Percentiles rank a stretch among this genome's conserved stretches.
Evolutionary conservation across 164 flowering plant genomes (phyloP).

Genomic region (Buxus sempervirens): DNA sequence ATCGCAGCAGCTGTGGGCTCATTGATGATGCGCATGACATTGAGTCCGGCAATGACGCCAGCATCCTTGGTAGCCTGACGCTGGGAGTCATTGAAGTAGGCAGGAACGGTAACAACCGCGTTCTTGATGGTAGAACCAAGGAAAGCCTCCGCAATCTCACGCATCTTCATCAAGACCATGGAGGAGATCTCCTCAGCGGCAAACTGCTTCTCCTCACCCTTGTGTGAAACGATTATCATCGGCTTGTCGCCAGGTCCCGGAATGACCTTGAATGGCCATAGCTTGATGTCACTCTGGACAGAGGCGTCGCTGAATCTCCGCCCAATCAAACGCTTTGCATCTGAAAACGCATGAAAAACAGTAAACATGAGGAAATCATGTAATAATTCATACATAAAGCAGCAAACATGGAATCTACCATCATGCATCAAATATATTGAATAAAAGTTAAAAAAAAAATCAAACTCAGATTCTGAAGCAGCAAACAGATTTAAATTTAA

Average conservation of each 20-base stretch:
- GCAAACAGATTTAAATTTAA: no score
- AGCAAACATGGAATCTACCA: no score
- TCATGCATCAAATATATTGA: no score
- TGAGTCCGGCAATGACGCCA: constrained; percentile 42
- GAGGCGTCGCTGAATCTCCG: constrained; percentile 21
- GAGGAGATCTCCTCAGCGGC: constrained; percentile 32
- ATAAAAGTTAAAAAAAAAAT: no score
- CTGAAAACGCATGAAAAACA: neutral
- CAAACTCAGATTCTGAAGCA: no score
- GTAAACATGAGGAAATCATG: neutral
- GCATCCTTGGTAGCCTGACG: constrained; percentile 52
- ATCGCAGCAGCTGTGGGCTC: constrained; percentile 62
- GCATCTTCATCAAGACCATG: constrained; percentile 29
- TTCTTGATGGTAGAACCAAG: constrained; percentile 34
- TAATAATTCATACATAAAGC: no score
- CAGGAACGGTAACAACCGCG: constrained; percentile 46
- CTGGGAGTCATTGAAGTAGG: constrained; percentile 45
- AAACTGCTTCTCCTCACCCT: constrained; percentile 31
- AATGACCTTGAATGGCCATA: constrained; percentile 26
- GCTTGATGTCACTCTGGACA: constrained; percentile 22
- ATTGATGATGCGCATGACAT: constrained; percentile 47
- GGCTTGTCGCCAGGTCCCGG: constrained; percentile 23
- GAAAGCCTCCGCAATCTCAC: constrained; percentile 48
- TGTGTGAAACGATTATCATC: constrained; percentile 24
- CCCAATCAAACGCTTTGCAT: constrained; percentile 29